Base-by-base conservation (phyloP, 495 filamentous ascomycete species). In the Cenococcum geophilum region DNA sequence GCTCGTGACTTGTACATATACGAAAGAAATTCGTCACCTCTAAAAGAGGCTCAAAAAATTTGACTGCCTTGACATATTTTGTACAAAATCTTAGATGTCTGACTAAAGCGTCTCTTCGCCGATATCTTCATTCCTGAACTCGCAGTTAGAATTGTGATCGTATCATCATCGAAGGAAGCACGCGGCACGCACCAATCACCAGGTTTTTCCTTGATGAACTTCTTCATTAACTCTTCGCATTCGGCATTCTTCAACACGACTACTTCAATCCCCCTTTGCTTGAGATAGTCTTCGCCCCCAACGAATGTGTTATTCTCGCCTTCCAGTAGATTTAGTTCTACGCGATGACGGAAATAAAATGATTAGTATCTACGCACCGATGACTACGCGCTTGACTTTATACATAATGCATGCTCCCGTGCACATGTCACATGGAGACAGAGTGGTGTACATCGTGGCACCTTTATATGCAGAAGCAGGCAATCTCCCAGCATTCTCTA, bases 391-490 rank as follows among this genome's bases (percentile, higher is more conserved):
- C 55, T 80, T 79, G 42, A 95, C 82, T 66, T 87, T 87, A 76
- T 91, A 93, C 57, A 92, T 78, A 49, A 95, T 74, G 66, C 87
- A 89, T 4, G 89, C 89, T 23, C 89, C 89, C 14, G 89, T 86
- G 78, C 88, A 92, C 89, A 93, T 93, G 70, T 91, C 86, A 71
- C 90, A 95, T 0, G 89, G 90, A 14, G 89, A 92, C 4, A 95
- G 76, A 1, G 90, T 92, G 9, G 89, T 93, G 73, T 89, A 93
- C 86, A 93, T 91, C 4, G 89, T 93, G 45, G 83, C 78, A 45
- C 87, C 86, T 65, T 78, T 74, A 73, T 92, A 93, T 20, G 82
- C 81, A 0, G 80, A 80, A 12, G 86, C 87, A 40, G 86, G 83
- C 42, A 91, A 80, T 56, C 88, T 85, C 42, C 89, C 89, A 0